Base-by-base conservation (phyloP, 495 filamentous ascomycete species). In the Hyaloscypha variabilis region DNA sequence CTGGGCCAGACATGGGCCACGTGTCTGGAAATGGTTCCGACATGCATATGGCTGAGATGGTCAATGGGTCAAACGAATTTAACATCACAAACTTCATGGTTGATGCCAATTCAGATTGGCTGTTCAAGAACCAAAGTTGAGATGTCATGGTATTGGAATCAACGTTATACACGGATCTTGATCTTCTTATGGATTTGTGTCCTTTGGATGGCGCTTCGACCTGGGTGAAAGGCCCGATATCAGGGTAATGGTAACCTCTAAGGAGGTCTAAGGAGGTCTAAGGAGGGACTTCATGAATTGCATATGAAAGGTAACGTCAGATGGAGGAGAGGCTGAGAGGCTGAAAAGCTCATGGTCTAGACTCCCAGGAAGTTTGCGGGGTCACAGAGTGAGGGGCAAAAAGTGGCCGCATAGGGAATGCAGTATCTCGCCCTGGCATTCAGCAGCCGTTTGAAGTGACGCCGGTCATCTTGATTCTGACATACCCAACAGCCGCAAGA, bases 81-180 rank as follows among this genome's bases (percentile, higher is more conserved):
- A 88, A 88, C 61, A 88, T 88, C 54, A 86, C 82, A 25, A 87
- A 88, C 69, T 89, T 85, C 65, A 87, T 86, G 83, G 82, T 86
- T 21, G 85, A 88, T 77, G 82, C 80, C 1, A 87, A 81, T 66
- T 79, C 83, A 67, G 87, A 89, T 69, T 89, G 87, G 87, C 79
- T 89, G 21, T 82, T 82, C 56, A 79, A 82, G 65, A 77, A 79
- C 60, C 57, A 70, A 36, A 68, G 64, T 36, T 70, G 57, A 72
- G 14, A 3, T 14, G 26, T 34, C 17, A 3, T 19, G 39, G 2
- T 17, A 4, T 46, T 14, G 13, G 39, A 46, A 19, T 0, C 39
- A 17, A 46, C 39, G 39, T 46, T 46, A 11, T 17, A 46, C 39
- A 46, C 13, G 39, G 39, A 46, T 4, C 13, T 46, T 10, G 39